Evolutionary conservation across 352 stramenopile genomes (phyloP), one percentile per base, ranked within the genome.

Genomic region (Phytophthora tubulina): DNA sequence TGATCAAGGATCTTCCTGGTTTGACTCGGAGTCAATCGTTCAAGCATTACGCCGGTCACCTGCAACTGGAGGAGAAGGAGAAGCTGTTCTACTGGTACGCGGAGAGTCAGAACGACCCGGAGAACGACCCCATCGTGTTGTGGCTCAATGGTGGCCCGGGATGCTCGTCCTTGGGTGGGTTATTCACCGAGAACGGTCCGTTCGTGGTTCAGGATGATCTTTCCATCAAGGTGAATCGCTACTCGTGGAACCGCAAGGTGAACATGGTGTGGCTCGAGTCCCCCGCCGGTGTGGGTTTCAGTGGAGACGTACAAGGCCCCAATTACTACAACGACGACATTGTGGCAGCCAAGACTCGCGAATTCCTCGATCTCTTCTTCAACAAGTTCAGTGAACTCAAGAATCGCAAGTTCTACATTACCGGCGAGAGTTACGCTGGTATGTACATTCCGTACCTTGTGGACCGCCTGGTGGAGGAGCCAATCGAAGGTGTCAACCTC

Each of bases 371-470:
- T 27, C 72, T 83, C 36, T 94, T 94, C 61, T 91, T 94, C 50
- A 53, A 67, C 41, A 88, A 93, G 65, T 92, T 89, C 63, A 75
- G 83, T 15, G 80, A 93, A 42, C 89, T 96, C 42, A 70, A 87
- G 45, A 73, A 79, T 51, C 88, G 88, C 46, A 74, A 90, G 15
- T 94, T 95, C 66, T 96, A 92, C 78, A 91, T 96, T 50, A 90
- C 88, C 8, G 89, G 89, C 11, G 89, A 96, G 63, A 92, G 81
- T 44, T 96, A 96, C 71, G 89, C 89, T 3, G 93, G 92, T 0
- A 93, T 97, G 76, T 97, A 98, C 85, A 94, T 98, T 60, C 91
- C 92, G 35, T 96, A 83, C 65, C 72, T 97, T 0, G 86, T 96
- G 6, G 70, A 95, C 48, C 64, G 86, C 21, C 69, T 98, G 32